Base-by-base conservation (phyloP, 768 basidiomycete genomes). In the Tricholoma sp. region DNA sequence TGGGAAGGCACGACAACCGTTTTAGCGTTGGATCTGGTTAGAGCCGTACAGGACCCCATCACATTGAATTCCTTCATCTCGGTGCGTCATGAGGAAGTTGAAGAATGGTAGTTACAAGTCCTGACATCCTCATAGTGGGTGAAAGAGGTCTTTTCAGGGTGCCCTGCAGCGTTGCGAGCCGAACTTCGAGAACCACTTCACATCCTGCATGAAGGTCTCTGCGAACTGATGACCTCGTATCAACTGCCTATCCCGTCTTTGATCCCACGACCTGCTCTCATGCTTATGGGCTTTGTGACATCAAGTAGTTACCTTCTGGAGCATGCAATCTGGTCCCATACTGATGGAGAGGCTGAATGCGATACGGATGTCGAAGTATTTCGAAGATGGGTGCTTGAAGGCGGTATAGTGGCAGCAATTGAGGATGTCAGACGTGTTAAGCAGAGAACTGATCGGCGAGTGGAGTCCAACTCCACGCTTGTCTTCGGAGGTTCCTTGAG, bases 1-100 rank as follows among this genome's bases (percentile, higher is more conserved):
- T 91, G 89, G 89, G 90, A 91, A 69, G 89, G 88, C 0, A 89
- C 88, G 0, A 76, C 79, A 12, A 81, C 80, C 0, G 86, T 91
- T 3, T 77, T 91, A 4, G 77, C 87, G 1, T 69, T 90, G 51
- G 89, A 92, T 66, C 72, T 90, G 37, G 71, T 81, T 8, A 74
- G 88, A 49, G 83, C 82, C 4, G 75, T 79, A 19, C 70, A 72
- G 45, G 79, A 83, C 59, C 74, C 74, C 14, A 58, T 60, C 1
- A 74, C 75, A 1, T 60, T 85, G 55, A 62, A 67, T 12, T 72
- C 82, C 0, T 88, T 85, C 60, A 63, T 73, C 7, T 68, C 75
- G 11, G 87, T 88, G 62, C 54, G 78, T 74, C 12, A 34, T 21
- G 5, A 27, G 32, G 51, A n/a, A n/a, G n/a, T n/a, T n/a, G n/a